phyloP scores from a whole-genome alignment of 169 alveolate species.

The Plasmodium sp. region DNA sequence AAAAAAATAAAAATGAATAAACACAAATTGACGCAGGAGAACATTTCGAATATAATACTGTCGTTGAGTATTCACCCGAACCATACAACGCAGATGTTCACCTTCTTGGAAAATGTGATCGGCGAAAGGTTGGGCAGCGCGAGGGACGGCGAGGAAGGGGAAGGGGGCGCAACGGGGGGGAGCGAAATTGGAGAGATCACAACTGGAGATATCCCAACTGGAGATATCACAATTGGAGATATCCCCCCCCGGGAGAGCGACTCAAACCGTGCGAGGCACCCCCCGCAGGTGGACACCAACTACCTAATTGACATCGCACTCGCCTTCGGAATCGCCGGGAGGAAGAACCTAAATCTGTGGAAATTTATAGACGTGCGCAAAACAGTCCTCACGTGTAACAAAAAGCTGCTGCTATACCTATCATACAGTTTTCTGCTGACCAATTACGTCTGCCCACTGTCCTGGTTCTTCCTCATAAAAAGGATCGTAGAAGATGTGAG shows the following conservation, averaged over 20 bases:
- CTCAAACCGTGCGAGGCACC: neutral
- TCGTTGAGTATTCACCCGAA: slow-evolving; percentile 63
- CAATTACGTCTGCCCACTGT: slow-evolving; percentile 33
- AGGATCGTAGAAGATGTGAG: slow-evolving; percentile 70
- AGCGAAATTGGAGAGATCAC: neutral
- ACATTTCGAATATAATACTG: slow-evolving; percentile 48
- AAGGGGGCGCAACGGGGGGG: neutral
- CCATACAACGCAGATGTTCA: slow-evolving; percentile 67
- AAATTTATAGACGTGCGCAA: slow-evolving; percentile 42
- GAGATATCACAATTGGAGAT: neutral
- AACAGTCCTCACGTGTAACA: slow-evolving; percentile 55
- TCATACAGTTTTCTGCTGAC: slow-evolving; percentile 67
- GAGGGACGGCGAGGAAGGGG: neutral
- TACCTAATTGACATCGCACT: slow-evolving; percentile 49
- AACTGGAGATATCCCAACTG: neutral
- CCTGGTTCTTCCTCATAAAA: slow-evolving; percentile 69
- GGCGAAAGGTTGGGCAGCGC: slow-evolving; percentile 23
- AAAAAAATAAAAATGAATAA: slow-evolving; percentile 65
- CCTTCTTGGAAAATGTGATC: slow-evolving; percentile 54
- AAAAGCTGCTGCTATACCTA: slow-evolving; percentile 50
- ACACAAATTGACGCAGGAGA: slow-evolving; percentile 39
- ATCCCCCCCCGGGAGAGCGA: neutral
- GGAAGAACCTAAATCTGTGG: slow-evolving; percentile 52
- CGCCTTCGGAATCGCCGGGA: slow-evolving; percentile 63
- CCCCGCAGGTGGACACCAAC: slow-evolving; percentile 5